Base-by-base conservation (phyloP, 305 asterid genomes). In the Fraxinus xanthoxyloides region DNA sequence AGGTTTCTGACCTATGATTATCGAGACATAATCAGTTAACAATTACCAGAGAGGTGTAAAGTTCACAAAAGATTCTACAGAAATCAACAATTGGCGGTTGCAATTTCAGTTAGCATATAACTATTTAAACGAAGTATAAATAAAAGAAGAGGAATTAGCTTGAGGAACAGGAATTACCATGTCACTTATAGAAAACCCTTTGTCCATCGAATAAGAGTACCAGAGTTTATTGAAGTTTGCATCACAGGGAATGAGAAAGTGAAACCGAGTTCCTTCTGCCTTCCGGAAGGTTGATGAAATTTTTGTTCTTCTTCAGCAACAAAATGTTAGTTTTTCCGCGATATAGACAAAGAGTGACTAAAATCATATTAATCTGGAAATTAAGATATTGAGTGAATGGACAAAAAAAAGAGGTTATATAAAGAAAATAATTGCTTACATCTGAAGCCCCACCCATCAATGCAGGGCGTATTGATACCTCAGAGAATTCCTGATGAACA, bases 241-340 rank as follows among this genome's bases (percentile, higher is more conserved):
- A 95, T 88, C 81, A 93, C 94, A 8, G 99, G 97, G 88, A 95
- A 95, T 1, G 99, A 94, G 91, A 95, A 95, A 21, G 98, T 95
- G 92, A 94, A 95, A 21, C 99, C 97, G 76, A 93, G 79, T 69
- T 94, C 98, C 89, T 94, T 92, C 85, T 89, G 87, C 85, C 86
- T 86, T 36, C 91, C 97, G 6, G 89, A 85, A 76, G 96, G 95
- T 79, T 90, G 97, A 51, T 88, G 91, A 72, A 85, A 92, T 72
- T 79, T 87, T 73, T 87, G 84, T 80, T 89, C 98, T 86, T 95
- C 97, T 23, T 87, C 93, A 26, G 80, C 88, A 76, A 94, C 93
- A 83, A 95, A 94, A 15, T 72, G 97, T 94, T 77, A 95, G 98
- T 83, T 91, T 89, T 51, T 90, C 89, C 70, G 93, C 97, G 35